phyloP scores from a whole-genome alignment of 2,329 filamentous ascomycete species.

The Pseudogymnoascus sp. region DNA sequence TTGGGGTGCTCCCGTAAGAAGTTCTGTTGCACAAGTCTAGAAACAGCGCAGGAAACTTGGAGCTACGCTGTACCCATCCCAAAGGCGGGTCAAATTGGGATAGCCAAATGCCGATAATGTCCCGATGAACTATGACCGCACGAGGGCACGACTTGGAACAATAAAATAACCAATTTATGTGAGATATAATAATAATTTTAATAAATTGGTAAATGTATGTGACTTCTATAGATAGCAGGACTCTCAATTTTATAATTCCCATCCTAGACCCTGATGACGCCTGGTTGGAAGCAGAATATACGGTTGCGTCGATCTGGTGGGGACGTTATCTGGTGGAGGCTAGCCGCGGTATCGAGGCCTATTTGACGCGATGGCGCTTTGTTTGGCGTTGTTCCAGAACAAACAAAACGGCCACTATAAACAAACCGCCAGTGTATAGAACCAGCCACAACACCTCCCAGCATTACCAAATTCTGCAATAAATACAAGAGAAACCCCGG shows the following conservation, averaged over 20 bases:
- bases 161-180: neutral
- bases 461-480: neutral
- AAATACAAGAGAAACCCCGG: neutral
- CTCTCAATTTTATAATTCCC: neutral
- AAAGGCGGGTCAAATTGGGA: neutral
- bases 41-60: neutral
- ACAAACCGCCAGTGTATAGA: neutral
- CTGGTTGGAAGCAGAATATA: neutral
- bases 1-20: neutral
- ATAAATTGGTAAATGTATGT: neutral
- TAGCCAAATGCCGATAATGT: neutral
- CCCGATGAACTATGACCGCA: neutral
- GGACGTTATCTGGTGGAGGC: slow-evolving; percentile 3
- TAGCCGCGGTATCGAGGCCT: neutral
- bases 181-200: neutral
- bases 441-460: neutral
- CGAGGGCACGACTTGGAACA: neutral
- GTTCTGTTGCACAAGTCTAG: neutral
- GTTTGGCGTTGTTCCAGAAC: slow-evolving; percentile 1
- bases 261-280: neutral
- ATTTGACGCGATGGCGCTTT: slow-evolving; percentile 6
- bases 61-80: neutral
- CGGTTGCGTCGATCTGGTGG: slow-evolving; percentile 4
- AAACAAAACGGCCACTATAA: neutral
- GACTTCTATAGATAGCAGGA: neutral